Evolutionary conservation across 495 filamentous ascomycete genomes (phyloP).

Genomic region (Aspergillus carlsbadensis): DNA sequence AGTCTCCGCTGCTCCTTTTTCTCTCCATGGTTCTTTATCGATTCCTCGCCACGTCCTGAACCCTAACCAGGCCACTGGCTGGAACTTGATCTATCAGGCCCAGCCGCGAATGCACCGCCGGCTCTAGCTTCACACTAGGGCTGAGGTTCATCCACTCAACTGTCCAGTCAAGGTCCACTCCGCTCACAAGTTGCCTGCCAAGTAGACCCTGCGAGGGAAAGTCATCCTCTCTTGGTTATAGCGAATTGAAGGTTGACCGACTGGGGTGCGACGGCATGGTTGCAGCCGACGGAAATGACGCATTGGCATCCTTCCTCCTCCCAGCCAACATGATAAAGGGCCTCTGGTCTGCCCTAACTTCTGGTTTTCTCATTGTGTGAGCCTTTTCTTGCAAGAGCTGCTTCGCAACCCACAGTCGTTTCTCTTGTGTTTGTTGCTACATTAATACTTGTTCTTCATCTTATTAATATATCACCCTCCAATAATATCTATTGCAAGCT

Average conservation of each 20-base stretch:
- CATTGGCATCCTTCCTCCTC: not conserved
- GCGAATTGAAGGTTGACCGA: conserved; percentile 1
- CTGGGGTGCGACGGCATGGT: conserved; percentile 2
- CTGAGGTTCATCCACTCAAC: conserved; percentile 6
- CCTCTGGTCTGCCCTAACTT: not conserved
- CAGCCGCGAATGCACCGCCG: conserved; percentile 8
- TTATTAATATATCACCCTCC: not conserved
- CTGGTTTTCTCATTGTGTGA: not conserved
- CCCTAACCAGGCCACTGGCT: conserved; percentile 14
- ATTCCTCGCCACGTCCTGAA: conserved; percentile 9
- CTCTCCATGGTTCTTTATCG: not conserved
- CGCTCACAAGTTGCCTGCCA: conserved; percentile 4
- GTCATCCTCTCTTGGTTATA: not conserved
- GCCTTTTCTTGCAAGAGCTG: conserved; percentile 5
- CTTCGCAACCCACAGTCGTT: conserved; percentile 12
- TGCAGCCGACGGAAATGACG: conserved; percentile 6
- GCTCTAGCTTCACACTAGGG: conserved; percentile 16
- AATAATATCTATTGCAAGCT: not conserved
- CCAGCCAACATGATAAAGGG: conserved; percentile 11
- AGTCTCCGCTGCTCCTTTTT: conserved; percentile 4
- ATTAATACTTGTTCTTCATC: not conserved
- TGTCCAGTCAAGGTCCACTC: conserved; percentile 1
- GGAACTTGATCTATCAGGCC: conserved; percentile 20
- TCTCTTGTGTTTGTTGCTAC: conserved; percentile 4
- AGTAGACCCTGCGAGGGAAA: conserved; percentile 13